Evolutionary conservation across 108 stramenopile species (phyloP).

Genomic region (Phaeodactylum tricornutum): DNA sequence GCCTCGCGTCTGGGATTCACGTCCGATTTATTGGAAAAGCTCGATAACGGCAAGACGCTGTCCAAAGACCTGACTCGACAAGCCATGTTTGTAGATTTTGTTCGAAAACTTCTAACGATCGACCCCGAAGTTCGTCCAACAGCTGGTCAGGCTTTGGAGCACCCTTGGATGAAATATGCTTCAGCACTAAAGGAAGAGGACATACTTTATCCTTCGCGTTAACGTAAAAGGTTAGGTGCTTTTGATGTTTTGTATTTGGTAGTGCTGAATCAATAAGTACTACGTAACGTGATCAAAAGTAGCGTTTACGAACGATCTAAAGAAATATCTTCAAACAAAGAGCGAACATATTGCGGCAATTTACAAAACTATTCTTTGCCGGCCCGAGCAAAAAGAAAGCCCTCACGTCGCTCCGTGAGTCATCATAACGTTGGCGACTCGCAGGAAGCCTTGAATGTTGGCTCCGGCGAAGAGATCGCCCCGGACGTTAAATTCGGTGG

Average conservation of each 20-base stretch:
- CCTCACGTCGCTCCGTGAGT: conserved; percentile 89
- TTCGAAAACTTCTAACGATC: conserved; percentile 62
- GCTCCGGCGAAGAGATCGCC: conserved; percentile 87
- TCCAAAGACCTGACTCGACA: conserved; percentile 33
- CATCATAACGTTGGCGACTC: conserved; percentile 93
- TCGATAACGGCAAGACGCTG: conserved; percentile 7
- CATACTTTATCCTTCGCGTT: conserved; percentile 54
- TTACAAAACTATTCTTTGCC: no score
- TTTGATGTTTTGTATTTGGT: neutral
- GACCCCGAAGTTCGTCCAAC: conserved; percentile 67
- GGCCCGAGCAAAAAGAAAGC: no score
- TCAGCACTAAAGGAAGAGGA: conserved; percentile 63
- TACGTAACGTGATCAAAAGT: no score
- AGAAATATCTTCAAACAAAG: no score
- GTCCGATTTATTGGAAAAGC: conserved; percentile 45
- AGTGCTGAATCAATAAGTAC: no score
- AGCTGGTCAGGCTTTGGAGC: conserved; percentile 68
- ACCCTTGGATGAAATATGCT: conserved; percentile 81
- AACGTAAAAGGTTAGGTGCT: neutral
- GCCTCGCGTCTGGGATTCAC: conserved; percentile 62
- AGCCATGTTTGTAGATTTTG: conserved; percentile 75
- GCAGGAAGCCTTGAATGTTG: conserved; percentile 90
- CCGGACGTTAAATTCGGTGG: conserved; percentile 89
- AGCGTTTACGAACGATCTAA: no score
- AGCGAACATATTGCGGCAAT: no score